phyloP scores from a whole-genome alignment of 225 moss, liverwort and hornwort genomes.

The Polytrichum commune region DNA sequence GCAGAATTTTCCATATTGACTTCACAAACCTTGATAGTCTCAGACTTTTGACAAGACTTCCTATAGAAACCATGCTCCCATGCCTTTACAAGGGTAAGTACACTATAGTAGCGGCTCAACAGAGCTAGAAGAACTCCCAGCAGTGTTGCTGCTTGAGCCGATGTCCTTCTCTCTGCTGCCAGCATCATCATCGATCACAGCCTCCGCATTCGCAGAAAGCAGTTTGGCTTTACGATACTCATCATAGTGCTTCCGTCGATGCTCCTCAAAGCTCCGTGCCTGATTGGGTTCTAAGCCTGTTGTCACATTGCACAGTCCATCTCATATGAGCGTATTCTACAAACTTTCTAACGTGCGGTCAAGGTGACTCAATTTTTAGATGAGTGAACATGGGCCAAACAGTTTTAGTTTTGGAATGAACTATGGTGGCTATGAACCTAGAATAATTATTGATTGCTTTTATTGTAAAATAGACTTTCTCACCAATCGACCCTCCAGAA shows the following conservation, averaged over 20 bases:
- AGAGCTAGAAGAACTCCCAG: neutral
- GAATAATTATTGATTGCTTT: too few species aligned
- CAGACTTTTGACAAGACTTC: too few species aligned
- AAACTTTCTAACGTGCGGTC: too few species aligned
- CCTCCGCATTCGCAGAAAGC: conserved; percentile 37
- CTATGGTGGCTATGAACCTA: too few species aligned
- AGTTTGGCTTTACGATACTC: conserved; percentile 89
- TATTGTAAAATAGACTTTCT: too few species aligned
- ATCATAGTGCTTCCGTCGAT: conserved; percentile 89
- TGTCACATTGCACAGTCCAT: neutral
- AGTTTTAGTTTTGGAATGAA: too few species aligned
- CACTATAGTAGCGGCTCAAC: neutral
- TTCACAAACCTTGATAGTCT: too few species aligned
- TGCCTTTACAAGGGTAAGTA: neutral
- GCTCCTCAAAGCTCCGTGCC: conserved; percentile 83
- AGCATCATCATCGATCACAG: conserved; percentile 49
- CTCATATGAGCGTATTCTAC: neutral
- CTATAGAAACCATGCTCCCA: too few species aligned
- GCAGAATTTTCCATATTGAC: too few species aligned
- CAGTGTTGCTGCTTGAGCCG: conserved; percentile 8
- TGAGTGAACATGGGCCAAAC: too few species aligned
- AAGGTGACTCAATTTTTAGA: too few species aligned
- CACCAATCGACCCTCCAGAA: too few species aligned
- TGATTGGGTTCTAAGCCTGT: conserved; percentile 56
- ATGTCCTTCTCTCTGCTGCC: conserved; percentile 23